These are phyloP conservation scores for Thalia dealbata DNA, from an alignment of 176 grass and related monocot species.

Conservation along the genomic window DNA sequence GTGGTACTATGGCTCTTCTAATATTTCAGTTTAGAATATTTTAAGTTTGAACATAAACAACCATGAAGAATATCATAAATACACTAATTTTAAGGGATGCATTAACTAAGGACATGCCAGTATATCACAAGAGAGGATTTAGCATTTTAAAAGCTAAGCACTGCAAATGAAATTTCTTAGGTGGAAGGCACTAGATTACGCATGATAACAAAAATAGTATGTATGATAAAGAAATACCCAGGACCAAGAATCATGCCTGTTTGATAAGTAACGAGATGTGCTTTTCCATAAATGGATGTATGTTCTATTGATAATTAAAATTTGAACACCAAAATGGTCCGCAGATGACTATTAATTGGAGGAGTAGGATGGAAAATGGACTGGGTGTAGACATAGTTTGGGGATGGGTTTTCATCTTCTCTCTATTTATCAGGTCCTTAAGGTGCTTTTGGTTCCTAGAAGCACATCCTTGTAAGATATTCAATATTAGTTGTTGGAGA, in stretches of 20 bases:
- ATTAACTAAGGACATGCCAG: not conserved
- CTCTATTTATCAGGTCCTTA: not conserved
- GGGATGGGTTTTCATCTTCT: too few relatives aligned
- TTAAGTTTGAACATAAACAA: not conserved
- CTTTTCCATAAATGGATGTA: too few relatives aligned
- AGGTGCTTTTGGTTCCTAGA: not conserved
- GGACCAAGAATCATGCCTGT: too few relatives aligned
- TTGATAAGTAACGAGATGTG: too few relatives aligned
- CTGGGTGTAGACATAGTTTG: too few relatives aligned
- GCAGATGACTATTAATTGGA: too few relatives aligned
- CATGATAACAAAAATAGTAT: not conserved
- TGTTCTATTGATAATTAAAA: too few relatives aligned
- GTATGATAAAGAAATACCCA: not conserved
- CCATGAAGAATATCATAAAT: not conserved
- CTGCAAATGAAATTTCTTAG: not conserved
- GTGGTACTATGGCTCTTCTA: constrained; percentile 40
- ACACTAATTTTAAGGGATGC: not conserved
- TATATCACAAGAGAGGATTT: not conserved
- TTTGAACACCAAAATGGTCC: too few relatives aligned
- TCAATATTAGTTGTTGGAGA: not conserved
- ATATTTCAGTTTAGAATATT: constrained; percentile 8
- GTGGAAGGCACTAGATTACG: not conserved
- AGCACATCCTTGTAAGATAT: not conserved
- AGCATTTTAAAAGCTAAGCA: not conserved
- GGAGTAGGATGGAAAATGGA: too few relatives aligned